A percentile compares a stretch with the other conserved stretches of the same genome.
These are phyloP conservation scores for Capsicum baccatum DNA, from an alignment of 257 asterid genomes.

Conservation along the genomic window DNA sequence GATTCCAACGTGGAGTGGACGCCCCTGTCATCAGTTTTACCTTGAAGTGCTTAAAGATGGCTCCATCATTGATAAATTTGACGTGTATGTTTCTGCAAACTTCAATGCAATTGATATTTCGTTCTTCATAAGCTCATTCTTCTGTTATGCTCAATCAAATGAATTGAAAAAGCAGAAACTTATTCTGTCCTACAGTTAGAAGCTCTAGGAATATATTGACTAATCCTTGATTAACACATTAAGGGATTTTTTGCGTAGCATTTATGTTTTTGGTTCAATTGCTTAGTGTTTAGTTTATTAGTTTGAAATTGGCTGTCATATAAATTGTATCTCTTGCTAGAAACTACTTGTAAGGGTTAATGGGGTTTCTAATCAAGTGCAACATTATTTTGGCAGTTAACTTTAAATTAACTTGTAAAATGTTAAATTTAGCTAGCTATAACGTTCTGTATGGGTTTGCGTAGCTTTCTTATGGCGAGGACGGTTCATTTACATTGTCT, in stretches of 20 bases:
- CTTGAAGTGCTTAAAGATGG: conserved; percentile 92
- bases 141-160: background rate
- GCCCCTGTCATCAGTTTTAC: conserved; percentile 68
- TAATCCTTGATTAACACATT: background rate
- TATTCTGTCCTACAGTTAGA: background rate
- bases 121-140: conserved; percentile 10
- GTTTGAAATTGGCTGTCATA: background rate
- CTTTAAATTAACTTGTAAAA: background rate
- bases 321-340: background rate
- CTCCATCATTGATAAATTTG: conserved; percentile 64
- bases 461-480: background rate
- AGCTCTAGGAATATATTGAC: background rate
- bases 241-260: background rate
- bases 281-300: conserved; percentile 5
- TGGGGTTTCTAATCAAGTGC: conserved; percentile 6
- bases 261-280: background rate
- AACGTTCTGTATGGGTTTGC: background rate
- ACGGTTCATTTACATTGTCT: background rate
- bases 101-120: background rate
- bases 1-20: conserved; percentile 78
- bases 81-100: conserved; percentile 52
- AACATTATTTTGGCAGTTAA: background rate
- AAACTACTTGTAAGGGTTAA: conserved; percentile 7
- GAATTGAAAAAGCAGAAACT: background rate
- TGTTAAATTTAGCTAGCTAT: background rate